phyloP scores from a whole-genome alignment of 345 rosid genomes.

The Kandelia obovata region DNA sequence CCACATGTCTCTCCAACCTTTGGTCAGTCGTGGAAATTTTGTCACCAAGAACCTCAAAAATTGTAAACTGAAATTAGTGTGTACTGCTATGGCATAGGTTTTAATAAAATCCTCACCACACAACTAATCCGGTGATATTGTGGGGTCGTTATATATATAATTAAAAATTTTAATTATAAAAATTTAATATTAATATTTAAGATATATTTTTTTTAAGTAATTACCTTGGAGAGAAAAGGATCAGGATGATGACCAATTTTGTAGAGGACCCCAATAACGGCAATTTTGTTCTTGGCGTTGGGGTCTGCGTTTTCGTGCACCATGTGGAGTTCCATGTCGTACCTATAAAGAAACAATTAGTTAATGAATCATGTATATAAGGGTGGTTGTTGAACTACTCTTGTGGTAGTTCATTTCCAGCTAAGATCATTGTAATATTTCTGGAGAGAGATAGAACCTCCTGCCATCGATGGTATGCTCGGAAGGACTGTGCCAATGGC shows the following conservation, averaged over 20 bases:
- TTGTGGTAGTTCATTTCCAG: too few species aligned
- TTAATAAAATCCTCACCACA: too few species aligned
- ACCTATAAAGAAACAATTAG: slow-evolving; percentile 29
- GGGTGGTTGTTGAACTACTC: not conserved
- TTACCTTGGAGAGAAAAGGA: slow-evolving; percentile 55
- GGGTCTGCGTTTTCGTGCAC: slow-evolving; percentile 55
- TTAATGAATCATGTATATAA: not conserved
- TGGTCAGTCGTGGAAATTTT: slow-evolving; percentile 25
- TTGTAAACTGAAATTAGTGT: too few species aligned
- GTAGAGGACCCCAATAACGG: slow-evolving; percentile 57
- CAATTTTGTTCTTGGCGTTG: slow-evolving; percentile 29
- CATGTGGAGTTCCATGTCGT: slow-evolving; percentile 70
- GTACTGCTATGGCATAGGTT: too few species aligned
- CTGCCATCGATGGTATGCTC: slow-evolving; percentile 72
- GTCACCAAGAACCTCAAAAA: slow-evolving; percentile 25
- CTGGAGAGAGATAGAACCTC: slow-evolving; percentile 22
- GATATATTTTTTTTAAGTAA: too few species aligned
- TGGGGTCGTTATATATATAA: not conserved
- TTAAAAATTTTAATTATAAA: not conserved
- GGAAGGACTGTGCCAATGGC: slow-evolving; percentile 86
- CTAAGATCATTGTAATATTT: not conserved
- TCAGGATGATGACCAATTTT: slow-evolving; percentile 43
- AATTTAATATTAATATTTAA: not conserved
- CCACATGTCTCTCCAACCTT: slow-evolving; percentile 28
- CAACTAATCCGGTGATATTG: not conserved